Conservation (phyloP, 192 early-diverging fungal species). For the Rhizoclosmatium sp. region DNA sequence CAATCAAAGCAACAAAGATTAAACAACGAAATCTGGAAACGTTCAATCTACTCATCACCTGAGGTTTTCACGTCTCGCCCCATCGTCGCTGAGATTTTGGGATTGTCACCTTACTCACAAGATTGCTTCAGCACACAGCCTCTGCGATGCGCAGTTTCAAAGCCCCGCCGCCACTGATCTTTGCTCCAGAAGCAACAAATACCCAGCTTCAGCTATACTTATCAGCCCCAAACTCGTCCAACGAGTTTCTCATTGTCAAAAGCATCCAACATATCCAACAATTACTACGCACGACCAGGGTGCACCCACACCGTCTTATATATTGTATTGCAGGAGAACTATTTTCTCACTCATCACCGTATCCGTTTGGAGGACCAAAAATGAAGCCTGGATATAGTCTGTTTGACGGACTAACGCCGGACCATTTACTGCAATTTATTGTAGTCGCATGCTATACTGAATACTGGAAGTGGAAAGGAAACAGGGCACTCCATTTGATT, state of each 20-base stretch:
- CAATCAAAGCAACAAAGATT: no score
- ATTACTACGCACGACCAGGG: background rate
- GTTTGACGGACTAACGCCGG: background rate
- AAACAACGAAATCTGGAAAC: no score
- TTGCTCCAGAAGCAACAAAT: no score
- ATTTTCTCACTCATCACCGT: background rate
- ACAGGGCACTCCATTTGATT: background rate
- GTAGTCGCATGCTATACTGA: background rate
- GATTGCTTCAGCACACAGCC: no score
- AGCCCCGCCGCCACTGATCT: no score
- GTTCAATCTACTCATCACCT: no score
- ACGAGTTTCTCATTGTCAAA: background rate
- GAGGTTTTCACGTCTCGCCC: no score
- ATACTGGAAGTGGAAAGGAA: background rate
- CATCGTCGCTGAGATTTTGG: no score
- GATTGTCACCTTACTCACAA: no score
- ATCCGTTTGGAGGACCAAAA: conserved; percentile 16
- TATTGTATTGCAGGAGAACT: background rate
- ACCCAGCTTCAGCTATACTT: no score
- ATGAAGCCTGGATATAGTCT: background rate
- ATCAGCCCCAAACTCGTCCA: no score
- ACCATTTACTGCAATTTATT: background rate
- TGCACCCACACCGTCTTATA: conserved; percentile 10
- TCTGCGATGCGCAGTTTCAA: no score
- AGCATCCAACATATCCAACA: background rate